phyloP scores from a whole-genome alignment of 306 rosid genomes.

The Astragalus glycyphyllos region DNA sequence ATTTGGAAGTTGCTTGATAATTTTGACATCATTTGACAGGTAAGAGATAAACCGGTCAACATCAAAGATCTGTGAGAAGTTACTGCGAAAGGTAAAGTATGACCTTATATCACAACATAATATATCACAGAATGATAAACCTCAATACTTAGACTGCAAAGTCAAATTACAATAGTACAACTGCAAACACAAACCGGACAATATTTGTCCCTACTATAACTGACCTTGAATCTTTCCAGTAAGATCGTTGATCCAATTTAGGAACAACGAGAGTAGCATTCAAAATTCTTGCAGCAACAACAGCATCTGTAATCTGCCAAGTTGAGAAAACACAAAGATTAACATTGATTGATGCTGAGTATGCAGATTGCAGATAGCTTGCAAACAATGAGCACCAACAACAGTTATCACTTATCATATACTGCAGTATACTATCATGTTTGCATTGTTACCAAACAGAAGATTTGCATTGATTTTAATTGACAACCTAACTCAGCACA shows the following conservation, averaged over 20 bases:
- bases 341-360: slow-evolving; percentile 26
- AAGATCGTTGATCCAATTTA: slow-evolving; percentile 90
- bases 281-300: slow-evolving; percentile 93
- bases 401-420: slow-evolving; percentile 19
- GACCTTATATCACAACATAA: slow-evolving; percentile 10
- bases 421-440: slow-evolving; percentile 5
- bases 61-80: slow-evolving; percentile 96
- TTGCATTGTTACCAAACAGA: slow-evolving; percentile 14
- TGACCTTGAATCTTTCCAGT: slow-evolving; percentile 97
- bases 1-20: slow-evolving; percentile 84
- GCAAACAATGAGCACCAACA: slow-evolving; percentile 34
- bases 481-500: slow-evolving; percentile 7
- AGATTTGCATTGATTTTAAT: slow-evolving; percentile 34
- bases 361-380: slow-evolving; percentile 35
- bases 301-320: slow-evolving; percentile 95
- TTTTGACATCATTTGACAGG: slow-evolving; percentile 83
- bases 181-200: slow-evolving; percentile 15
- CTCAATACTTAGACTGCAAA: slow-evolving; percentile 25
- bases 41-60: slow-evolving; percentile 79
- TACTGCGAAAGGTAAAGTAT: slow-evolving; percentile 67
- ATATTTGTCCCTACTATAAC: slow-evolving; percentile 38
- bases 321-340: slow-evolving; percentile 42
- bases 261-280: slow-evolving; percentile 97
- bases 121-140: slow-evolving; percentile 13
- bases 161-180: slow-evolving; percentile 18